phyloP scores from a whole-genome alignment of 2,329 filamentous ascomycete genomes.

The Pestalotiopsis sp. region DNA sequence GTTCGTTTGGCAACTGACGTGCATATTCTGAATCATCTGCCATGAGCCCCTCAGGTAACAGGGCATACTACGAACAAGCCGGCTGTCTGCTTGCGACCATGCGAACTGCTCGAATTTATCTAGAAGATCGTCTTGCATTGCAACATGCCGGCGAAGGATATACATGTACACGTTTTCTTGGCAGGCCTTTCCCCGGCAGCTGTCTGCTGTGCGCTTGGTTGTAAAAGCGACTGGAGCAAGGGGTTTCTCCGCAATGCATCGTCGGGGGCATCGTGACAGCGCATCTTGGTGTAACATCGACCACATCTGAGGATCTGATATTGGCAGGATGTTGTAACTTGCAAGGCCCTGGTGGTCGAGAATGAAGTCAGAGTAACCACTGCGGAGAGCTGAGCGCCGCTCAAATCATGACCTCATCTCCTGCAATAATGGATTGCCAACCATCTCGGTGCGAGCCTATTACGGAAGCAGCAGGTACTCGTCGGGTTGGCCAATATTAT shows the following conservation, averaged over 20 bases:
- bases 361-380: too few relatives aligned
- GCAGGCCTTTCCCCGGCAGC: too few relatives aligned
- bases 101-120: not conserved
- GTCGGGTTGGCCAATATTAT: not conserved
- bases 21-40: conserved; percentile 1
- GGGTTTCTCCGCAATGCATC: too few relatives aligned
- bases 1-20: not conserved
- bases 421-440: not conserved
- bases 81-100: not conserved
- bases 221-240: too few relatives aligned
- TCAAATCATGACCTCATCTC: not conserved
- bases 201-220: too few relatives aligned
- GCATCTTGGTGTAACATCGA: too few relatives aligned
- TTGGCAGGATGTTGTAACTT: too few relatives aligned
- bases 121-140: not conserved
- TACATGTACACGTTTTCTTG: not conserved
- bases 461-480: not conserved
- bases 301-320: too few relatives aligned
- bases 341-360: too few relatives aligned
- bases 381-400: not conserved
- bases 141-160: not conserved
- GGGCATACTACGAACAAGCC: not conserved
- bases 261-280: too few relatives aligned
- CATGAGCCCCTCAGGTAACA: not conserved
- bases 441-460: not conserved